These are phyloP conservation scores for Malassezia globosa DNA, from an alignment of 1,284 basidiomycete species.

Conservation along the genomic window DNA sequence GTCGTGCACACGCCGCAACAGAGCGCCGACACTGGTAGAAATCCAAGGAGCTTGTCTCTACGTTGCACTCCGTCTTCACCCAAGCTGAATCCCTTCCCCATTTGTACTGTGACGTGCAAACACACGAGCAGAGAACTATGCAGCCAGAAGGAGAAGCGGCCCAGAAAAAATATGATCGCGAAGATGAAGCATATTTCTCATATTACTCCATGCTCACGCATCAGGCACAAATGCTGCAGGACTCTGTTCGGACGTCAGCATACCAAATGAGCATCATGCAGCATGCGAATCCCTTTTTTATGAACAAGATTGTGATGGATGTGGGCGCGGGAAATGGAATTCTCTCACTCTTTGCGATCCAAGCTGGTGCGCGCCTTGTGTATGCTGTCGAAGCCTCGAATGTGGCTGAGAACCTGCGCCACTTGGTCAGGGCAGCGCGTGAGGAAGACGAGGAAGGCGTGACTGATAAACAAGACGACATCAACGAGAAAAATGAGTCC, in stretches of 20 bases:
- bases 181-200: conserved; percentile 40
- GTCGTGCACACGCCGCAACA: too few relatives aligned
- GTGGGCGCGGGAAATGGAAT: conserved; percentile 53
- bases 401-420: conserved; percentile 50
- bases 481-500: conserved; percentile 23
- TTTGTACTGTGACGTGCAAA: too few relatives aligned
- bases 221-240: conserved; percentile 43
- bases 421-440: conserved; percentile 37
- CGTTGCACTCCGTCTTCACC: too few relatives aligned
- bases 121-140: too few relatives aligned
- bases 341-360: conserved; percentile 50
- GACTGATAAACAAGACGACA: too few relatives aligned
- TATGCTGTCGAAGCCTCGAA: conserved; percentile 51
- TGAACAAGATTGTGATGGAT: conserved; percentile 43
- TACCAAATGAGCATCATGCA: conserved; percentile 38
- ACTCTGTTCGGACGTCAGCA: conserved; percentile 34
- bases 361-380: conserved; percentile 51
- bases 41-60: too few relatives aligned
- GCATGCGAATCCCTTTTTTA: conserved; percentile 25
- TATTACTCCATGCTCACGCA: conserved; percentile 42
- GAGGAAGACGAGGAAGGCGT: too few relatives aligned
- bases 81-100: too few relatives aligned
- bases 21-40: too few relatives aligned
- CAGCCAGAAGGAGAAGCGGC: too few relatives aligned
- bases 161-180: conserved; percentile 31